Conservation (phyloP, 208 protist genomes). For the Leishmania turanica region DNA sequence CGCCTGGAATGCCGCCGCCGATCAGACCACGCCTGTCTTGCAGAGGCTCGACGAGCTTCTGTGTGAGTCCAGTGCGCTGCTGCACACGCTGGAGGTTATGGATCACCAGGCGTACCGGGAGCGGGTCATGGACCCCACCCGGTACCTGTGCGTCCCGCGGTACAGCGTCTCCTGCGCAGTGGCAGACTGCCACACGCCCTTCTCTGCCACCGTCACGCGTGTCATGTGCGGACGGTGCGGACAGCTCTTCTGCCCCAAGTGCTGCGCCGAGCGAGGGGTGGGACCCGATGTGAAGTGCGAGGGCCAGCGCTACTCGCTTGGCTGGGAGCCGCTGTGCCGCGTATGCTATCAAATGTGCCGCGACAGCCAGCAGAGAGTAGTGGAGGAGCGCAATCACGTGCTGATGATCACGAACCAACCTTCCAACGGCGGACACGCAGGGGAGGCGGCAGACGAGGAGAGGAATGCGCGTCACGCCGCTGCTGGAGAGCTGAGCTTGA, state of each 20-base stretch:
- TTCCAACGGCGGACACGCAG: not conserved
- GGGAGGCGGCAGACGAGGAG: slow-evolving; percentile 8
- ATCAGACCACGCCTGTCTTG: slow-evolving; percentile 21
- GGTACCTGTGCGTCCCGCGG: slow-evolving; percentile 46
- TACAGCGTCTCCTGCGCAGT: slow-evolving; percentile 34
- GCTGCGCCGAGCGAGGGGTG: slow-evolving; percentile 50
- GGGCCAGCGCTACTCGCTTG: slow-evolving; percentile 40
- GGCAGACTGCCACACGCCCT: slow-evolving; percentile 40
- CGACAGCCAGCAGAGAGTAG: slow-evolving; percentile 25
- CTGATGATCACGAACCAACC: slow-evolving; percentile 17
- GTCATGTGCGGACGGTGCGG: slow-evolving; percentile 77
- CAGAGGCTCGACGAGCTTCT: slow-evolving; percentile 34
- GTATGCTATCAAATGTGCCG: slow-evolving; percentile 55
- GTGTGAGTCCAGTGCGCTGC: slow-evolving; percentile 40
- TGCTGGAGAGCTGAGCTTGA: slow-evolving; percentile 22
- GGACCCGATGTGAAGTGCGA: slow-evolving; percentile 45
- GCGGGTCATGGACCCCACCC: slow-evolving; percentile 41
- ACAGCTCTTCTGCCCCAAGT: slow-evolving; percentile 70
- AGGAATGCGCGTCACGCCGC: slow-evolving; percentile 5
- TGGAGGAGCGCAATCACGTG: slow-evolving; percentile 19
- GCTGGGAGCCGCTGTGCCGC: slow-evolving; percentile 66
- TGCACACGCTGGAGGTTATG: slow-evolving; percentile 34
- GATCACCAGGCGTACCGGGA: slow-evolving; percentile 43
- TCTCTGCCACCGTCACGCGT: slow-evolving; percentile 41
- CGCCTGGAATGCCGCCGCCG: slow-evolving; percentile 16